Percentiles rank a stretch among this genome's conserved stretches.
Evolutionary conservation across 345 rosid species (phyloP).

Genomic region (Conringia planisiliqua): DNA sequence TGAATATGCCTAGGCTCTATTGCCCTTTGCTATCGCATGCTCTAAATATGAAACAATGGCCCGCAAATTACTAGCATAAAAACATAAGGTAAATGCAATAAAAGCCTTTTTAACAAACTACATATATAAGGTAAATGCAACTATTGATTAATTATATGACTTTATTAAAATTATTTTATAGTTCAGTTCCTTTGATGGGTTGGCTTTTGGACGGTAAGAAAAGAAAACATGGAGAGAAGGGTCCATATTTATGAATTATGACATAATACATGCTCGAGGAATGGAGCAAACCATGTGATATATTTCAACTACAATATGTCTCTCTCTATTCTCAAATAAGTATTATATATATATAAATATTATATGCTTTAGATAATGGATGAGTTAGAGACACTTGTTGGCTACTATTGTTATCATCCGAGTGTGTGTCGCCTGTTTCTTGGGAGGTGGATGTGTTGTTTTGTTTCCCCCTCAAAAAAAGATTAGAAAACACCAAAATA

Average conservation of each 20-base stretch:
- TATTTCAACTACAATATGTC: conserved; percentile 1
- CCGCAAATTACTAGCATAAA: neutral
- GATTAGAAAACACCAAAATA: neutral
- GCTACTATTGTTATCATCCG: conserved; percentile 27
- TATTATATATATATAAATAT: neutral
- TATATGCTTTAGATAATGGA: neutral
- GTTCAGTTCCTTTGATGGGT: neutral
- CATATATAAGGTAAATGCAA: neutral
- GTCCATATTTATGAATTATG: conserved; percentile 29
- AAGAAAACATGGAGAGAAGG: conserved; percentile 28
- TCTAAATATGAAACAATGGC: neutral
- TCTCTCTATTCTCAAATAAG: neutral
- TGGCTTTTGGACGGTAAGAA: conserved; percentile 25
- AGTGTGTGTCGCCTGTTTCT: conserved; percentile 37
- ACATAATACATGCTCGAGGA: conserved; percentile 21
- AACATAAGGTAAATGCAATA: neutral
- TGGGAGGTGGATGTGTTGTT: conserved; percentile 27
- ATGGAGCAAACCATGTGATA: conserved; percentile 37
- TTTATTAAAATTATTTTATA: neutral
- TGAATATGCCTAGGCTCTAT: neutral
- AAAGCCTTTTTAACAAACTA: too few relatives aligned
- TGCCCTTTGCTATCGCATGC: neutral
- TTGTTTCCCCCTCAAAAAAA: neutral
- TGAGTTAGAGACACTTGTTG: conserved; percentile 29
- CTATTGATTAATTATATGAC: neutral